Base-by-base conservation (phyloP, 371 early-diverging fungal species). In the Sporodiniella umbellata region DNA sequence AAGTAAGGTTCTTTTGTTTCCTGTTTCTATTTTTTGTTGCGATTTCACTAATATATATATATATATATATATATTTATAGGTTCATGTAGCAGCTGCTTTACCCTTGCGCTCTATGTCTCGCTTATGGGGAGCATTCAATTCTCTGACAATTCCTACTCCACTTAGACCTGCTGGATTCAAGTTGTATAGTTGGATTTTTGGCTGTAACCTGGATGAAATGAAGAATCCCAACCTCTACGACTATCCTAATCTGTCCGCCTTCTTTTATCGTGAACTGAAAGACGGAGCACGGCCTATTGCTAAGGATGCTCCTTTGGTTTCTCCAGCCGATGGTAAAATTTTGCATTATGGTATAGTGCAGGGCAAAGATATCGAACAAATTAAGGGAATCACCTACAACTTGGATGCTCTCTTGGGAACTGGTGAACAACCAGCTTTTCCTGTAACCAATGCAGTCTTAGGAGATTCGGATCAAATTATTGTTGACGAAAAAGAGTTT, bases 171-270 rank as follows among this genome's bases (percentile, higher is more conserved):
- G 85, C 93, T 2, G 72, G 93, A 18, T 90, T 86, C 61, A 75
- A 70, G 37, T 31, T 87, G 0, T 98, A 96, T 50, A 81, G 88
- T 31, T 83, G 83, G 76, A 60, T 89, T 15, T 98, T 95, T 68
- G 88, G 87, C 42, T 96, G 97, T 68, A 89, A 94, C 53, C 68
- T 97, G 38, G 90, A 89, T 21, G 98, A 98, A 64, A 93, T 96
- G 91, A 81, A 81, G 51, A 87, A 92, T 31, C 82, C 87, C 0
- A 83, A 92, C 56, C 64, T 97, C 11, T 76, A 64, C 12, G 62
- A 72, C 15, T 98, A 94, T 62, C 83, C 84, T 23, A 95, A 94
- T 64, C 62, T 98, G 21, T 81, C 86, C 19, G 77, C 83, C 14
- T 98, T 97, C 66, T 98, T 98, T 51, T 95, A 93, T 59, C 84